Evolutionary conservation across 768 basidiomycete species (phyloP), one percentile per base, ranked within the genome.

Genomic region (Suillus tomentosus): DNA sequence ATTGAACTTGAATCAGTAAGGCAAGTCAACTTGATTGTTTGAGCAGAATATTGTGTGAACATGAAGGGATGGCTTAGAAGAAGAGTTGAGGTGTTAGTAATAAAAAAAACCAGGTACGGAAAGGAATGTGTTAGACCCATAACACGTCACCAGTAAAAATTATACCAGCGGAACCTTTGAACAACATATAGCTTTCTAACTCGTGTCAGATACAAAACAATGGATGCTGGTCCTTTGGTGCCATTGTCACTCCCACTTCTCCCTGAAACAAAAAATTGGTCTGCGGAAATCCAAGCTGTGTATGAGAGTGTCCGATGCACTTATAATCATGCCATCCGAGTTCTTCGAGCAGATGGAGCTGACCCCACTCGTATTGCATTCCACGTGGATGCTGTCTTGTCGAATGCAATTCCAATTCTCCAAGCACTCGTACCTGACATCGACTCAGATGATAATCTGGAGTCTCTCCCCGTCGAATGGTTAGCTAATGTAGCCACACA

Each of bases 311-410:
- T 73, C 6, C 22, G 40, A 8, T 22, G 62, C 1, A 15, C 62
- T 8, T 74, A 65, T 36, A 15, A 58, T 3, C 58, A 66, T 37
- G 68, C 65, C 10, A 1, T 45, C 3, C 8, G 1, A 0, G 6
- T 66, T 11, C 60, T 74, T 43, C 47, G 11, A 10, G 62, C 64
- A 22, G 68, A 70, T 14, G 66, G 67, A 11, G 51, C 5, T 36
- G 67, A 70, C n/a, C 67, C 62, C 4, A 54, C 63, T 31, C 60
- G 45, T 9, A 42, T 73, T 8, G 42, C 34, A 5, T 64, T 73
- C 24, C 69, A 73, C 13, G 39, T 62, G 36, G 68, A 73, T 34
- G 45, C 67, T 50, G 11, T 67, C 61, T 14, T 56, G 2, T 50
- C 63, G n/a, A 7, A 65, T 59, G 37, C 59, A 47, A 37, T 55